Evolutionary conservation across 1,139 yeast genomes (phyloP).

Genomic region (Blastobotrys petasosporus): DNA sequence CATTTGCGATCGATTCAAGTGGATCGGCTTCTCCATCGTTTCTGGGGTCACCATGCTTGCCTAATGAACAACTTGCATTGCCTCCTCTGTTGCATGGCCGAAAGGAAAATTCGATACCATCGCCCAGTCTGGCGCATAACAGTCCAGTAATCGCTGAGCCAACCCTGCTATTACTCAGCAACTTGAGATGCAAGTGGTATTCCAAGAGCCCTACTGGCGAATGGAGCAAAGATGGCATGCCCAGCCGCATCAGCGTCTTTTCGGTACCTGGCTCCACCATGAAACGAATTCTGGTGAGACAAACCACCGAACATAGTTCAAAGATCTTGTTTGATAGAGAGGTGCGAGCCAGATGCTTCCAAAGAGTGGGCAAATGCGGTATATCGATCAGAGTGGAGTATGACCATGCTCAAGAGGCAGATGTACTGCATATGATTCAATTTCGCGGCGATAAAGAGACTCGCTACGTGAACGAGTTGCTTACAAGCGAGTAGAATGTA

Average conservation of each 20-base stretch:
- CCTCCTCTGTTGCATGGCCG: neutral
- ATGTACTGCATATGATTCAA: slow-evolving; percentile 27
- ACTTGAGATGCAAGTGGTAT: slow-evolving; percentile 23
- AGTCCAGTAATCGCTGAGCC: neutral
- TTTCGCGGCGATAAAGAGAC: slow-evolving; percentile 30
- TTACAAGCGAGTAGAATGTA: slow-evolving; percentile 18
- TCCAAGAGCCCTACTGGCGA: slow-evolving; percentile 18
- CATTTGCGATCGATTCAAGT: neutral
- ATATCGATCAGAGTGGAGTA: slow-evolving; percentile 19
- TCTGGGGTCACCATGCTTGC: too few relatives aligned
- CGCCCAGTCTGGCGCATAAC: neutral
- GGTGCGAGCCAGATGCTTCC: slow-evolving; percentile 19
- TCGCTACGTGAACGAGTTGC: slow-evolving; percentile 22
- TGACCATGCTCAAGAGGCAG: slow-evolving; percentile 15
- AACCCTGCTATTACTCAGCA: slow-evolving; percentile 23
- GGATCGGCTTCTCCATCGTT: neutral
- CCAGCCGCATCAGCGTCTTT: slow-evolving; percentile 22
- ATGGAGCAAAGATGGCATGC: slow-evolving; percentile 21
- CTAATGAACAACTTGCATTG: too few relatives aligned
- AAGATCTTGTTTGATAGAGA: slow-evolving; percentile 20
- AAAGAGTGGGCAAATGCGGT: slow-evolving; percentile 25
- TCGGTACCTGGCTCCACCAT: slow-evolving; percentile 20
- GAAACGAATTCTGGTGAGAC: slow-evolving; percentile 17
- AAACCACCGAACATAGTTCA: slow-evolving; percentile 9
- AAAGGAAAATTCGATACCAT: neutral